Percentiles rank a stretch among this genome's conserved stretches.
phyloP scores from a whole-genome alignment of 2,329 filamentous ascomycete species.

The Exophiala xenobiotica region DNA sequence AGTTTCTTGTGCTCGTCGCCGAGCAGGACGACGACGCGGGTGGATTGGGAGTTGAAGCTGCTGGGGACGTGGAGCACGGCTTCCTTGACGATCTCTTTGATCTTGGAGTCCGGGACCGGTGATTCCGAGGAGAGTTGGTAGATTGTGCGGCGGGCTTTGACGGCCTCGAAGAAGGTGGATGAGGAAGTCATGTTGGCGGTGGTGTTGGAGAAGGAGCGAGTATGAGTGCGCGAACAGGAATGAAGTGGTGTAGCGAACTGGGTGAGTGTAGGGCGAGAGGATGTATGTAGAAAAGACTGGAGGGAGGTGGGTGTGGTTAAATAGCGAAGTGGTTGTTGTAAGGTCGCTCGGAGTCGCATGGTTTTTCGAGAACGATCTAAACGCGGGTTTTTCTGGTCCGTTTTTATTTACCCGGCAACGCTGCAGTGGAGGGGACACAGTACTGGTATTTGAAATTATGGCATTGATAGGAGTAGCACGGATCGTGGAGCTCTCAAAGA shows the following conservation, averaged over 20 bases:
- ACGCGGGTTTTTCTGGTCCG: too few relatives aligned
- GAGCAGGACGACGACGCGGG: constrained; percentile 74
- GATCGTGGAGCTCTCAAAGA: too few relatives aligned
- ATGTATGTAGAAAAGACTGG: neutral
- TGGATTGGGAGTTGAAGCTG: constrained; percentile 84
- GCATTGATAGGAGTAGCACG: too few relatives aligned
- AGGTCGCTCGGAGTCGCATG: neutral
- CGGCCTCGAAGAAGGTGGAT: constrained; percentile 2
- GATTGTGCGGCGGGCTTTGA: constrained; percentile 13
- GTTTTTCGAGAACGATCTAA: neutral
- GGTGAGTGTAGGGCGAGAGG: neutral
- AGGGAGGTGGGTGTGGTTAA: neutral
- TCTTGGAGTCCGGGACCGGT: constrained; percentile 13
- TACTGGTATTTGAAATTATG: too few relatives aligned
- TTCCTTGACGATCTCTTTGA: constrained; percentile 20
- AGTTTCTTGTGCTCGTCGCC: constrained; percentile 81
- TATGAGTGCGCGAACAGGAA: too few relatives aligned
- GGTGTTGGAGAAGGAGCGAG: neutral
- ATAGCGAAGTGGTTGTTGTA: neutral
- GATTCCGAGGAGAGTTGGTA: constrained; percentile 15
- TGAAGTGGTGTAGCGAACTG: neutral
- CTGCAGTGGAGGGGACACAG: too few relatives aligned
- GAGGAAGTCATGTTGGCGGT: neutral
- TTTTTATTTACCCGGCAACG: too few relatives aligned
- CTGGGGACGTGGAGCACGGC: constrained; percentile 51